phyloP scores from a whole-genome alignment of 768 basidiomycete genomes.

The Sporobolomyces phaffii region DNA sequence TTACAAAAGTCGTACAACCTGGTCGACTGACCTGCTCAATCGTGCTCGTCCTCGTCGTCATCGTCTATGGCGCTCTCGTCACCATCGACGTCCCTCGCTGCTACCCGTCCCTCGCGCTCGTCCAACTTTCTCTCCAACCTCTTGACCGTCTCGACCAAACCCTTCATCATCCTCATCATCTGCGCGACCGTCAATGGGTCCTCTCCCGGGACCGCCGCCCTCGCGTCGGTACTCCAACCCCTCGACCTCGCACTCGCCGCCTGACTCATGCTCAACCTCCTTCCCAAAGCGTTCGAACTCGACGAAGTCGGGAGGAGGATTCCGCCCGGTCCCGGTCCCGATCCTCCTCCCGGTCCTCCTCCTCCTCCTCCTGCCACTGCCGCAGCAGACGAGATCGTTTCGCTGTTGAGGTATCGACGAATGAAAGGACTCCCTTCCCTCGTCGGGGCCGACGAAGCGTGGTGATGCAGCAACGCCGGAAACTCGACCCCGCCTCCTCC shows the following conservation, averaged over 20 bases:
- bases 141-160: conserved; percentile 40
- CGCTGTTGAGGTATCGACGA: conserved; percentile 20
- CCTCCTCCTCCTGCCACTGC: neutral
- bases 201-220: neutral
- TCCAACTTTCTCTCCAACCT: conserved; percentile 49
- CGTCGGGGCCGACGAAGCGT: conserved; percentile 13
- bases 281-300: neutral
- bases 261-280: conserved; percentile 19
- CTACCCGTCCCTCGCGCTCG: conserved; percentile 41
- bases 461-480: neutral
- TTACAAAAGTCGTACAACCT: no score
- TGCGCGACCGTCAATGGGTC: conserved; percentile 1
- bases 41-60: conserved; percentile 4
- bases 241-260: neutral
- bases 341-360: no score
- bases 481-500: no score
- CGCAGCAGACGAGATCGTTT: no score
- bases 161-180: conserved; percentile 16
- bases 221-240: neutral
- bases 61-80: conserved; percentile 21
- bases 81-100: neutral
- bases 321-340: no score
- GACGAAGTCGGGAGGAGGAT: no score
- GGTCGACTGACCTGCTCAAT: no score
- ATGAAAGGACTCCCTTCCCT: conserved; percentile 21